Percentiles rank a stretch among this genome's conserved stretches.
Conservation (phyloP, 2,329 filamentous ascomycete genomes). For the Aspergillus cejpii region DNA sequence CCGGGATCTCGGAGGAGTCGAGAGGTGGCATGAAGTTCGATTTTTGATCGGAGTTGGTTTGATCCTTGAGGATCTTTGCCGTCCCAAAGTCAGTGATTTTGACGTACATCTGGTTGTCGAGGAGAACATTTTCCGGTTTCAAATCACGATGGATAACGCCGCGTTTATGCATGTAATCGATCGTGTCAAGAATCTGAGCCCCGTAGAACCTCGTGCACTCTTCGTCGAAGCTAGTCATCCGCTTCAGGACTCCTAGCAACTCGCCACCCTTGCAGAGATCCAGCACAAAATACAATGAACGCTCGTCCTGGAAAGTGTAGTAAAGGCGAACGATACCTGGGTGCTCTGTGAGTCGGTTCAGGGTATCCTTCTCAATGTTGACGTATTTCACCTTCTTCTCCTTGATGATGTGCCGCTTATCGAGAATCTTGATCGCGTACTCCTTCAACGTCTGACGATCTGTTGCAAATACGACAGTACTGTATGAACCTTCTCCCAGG, state of each 20-base stretch:
- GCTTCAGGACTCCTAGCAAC: constrained; percentile 84
- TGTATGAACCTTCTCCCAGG: constrained; percentile 94
- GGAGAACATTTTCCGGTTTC: constrained; percentile 92
- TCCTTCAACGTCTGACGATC: constrained; percentile 92
- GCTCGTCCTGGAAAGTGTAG: constrained; percentile 97
- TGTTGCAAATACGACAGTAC: constrained; percentile 85
- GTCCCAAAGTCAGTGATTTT: constrained; percentile 99
- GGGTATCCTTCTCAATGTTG: constrained; percentile 97
- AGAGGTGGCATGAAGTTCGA: constrained; percentile 43
- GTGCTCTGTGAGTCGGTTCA: constrained; percentile 93
- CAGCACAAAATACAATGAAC: constrained; percentile 91
- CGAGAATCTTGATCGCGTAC: constrained; percentile 95
- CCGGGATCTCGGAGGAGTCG: constrained; percentile 50
- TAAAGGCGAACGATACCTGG: constrained; percentile 94
- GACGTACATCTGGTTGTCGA: constrained; percentile 94
- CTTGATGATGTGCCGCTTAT: constrained; percentile 98
- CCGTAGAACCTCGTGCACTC: constrained; percentile 93
- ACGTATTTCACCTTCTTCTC: constrained; percentile 99
- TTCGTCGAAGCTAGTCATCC: constrained; percentile 86
- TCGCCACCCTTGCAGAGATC: constrained; percentile 91
- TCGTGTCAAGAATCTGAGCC: constrained; percentile 90
- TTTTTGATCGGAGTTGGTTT: constrained; percentile 42
- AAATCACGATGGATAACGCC: constrained; percentile 95
- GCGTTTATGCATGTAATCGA: constrained; percentile 95
- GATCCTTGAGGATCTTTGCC: constrained; percentile 73